These are phyloP conservation scores for Quercus berberidifolia DNA, from an alignment of 306 rosid species.

Conservation along the genomic window DNA sequence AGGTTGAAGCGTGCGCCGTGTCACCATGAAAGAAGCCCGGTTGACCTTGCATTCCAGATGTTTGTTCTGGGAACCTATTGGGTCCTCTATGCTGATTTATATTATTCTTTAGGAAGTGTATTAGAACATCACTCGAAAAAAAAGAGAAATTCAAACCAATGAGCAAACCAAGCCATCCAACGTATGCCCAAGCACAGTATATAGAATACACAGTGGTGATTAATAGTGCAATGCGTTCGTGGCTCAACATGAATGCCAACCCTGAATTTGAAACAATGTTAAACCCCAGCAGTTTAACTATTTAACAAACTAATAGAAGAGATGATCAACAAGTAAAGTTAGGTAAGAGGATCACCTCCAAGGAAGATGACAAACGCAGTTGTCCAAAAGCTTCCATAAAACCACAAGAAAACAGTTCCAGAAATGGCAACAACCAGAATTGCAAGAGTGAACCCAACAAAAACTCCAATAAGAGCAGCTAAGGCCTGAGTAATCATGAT, in stretches of 20 bases:
- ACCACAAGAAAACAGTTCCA: slow-evolving; percentile 79
- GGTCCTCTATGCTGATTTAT: slow-evolving; percentile 66
- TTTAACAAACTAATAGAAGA: slow-evolving; percentile 15
- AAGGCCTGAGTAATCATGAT: slow-evolving; percentile 46
- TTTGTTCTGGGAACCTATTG: slow-evolving; percentile 49
- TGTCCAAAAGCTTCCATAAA: slow-evolving; percentile 95
- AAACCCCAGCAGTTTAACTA: slow-evolving; percentile 27
- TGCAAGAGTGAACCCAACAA: slow-evolving; percentile 66
- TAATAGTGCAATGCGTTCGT: slow-evolving; percentile 68
- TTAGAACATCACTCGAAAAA: slow-evolving; percentile 77
- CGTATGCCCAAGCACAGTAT: slow-evolving; percentile 82
- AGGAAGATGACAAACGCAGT: slow-evolving; percentile 61
- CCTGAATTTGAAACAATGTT: slow-evolving; percentile 52
- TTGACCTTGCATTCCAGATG: slow-evolving; percentile 78
- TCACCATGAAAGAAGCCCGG: slow-evolving; percentile 62
- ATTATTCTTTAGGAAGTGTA: slow-evolving; percentile 77
- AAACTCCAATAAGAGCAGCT: slow-evolving; percentile 67
- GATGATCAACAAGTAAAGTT: slow-evolving; percentile 11
- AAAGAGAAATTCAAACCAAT: slow-evolving; percentile 79
- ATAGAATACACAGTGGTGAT: slow-evolving; percentile 72
- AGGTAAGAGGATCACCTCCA: slow-evolving; percentile 69
- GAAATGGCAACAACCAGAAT: slow-evolving; percentile 61
- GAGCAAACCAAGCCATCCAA: slow-evolving; percentile 86
- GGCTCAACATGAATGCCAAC: slow-evolving; percentile 66
- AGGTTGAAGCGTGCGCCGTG: slow-evolving; percentile 47